Conservation (phyloP, 805 yeast genomes). For the Kodamaea laetipori region DNA sequence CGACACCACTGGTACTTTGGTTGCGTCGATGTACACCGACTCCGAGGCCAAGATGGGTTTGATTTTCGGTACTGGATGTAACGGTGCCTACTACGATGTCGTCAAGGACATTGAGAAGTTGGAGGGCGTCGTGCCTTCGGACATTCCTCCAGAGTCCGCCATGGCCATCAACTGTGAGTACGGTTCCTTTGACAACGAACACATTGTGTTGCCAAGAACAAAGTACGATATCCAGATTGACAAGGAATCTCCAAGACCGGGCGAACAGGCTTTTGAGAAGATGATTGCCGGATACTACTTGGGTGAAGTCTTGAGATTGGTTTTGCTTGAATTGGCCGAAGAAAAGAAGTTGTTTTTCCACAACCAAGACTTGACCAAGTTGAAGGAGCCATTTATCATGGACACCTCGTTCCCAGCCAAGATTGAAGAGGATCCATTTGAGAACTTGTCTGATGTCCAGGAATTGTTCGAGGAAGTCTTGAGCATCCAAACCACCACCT, state of each 20-base stretch:
- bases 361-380: slow-evolving; percentile 64
- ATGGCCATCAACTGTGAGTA: slow-evolving; percentile 99
- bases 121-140: slow-evolving; percentile 65
- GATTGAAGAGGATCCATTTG: slow-evolving; percentile 88
- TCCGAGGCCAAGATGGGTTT: slow-evolving; percentile 89
- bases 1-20: slow-evolving; percentile 96
- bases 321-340: slow-evolving; percentile 68
- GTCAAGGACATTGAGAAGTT: slow-evolving; percentile 77
- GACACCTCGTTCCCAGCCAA: slow-evolving; percentile 88
- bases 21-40: slow-evolving; percentile 92
- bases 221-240: slow-evolving; percentile 83
- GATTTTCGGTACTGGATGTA: slow-evolving; percentile 96
- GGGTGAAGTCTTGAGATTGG: slow-evolving; percentile 87
- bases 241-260: slow-evolving; percentile 88
- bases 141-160: slow-evolving; percentile 61
- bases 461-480: slow-evolving; percentile 62
- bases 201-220: slow-evolving; percentile 80
- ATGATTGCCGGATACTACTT: slow-evolving; percentile 96
- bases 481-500: slow-evolving; percentile 63
- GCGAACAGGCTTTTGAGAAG: slow-evolving; percentile 94
- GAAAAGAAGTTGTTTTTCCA: slow-evolving; percentile 65
- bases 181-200: slow-evolving; percentile 96
- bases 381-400: slow-evolving; percentile 67
- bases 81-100: slow-evolving; percentile 91
- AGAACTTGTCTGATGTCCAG: slow-evolving; percentile 74